Conservation (phyloP, 208 protist genomes). For the Zelonia costaricensis region DNA sequence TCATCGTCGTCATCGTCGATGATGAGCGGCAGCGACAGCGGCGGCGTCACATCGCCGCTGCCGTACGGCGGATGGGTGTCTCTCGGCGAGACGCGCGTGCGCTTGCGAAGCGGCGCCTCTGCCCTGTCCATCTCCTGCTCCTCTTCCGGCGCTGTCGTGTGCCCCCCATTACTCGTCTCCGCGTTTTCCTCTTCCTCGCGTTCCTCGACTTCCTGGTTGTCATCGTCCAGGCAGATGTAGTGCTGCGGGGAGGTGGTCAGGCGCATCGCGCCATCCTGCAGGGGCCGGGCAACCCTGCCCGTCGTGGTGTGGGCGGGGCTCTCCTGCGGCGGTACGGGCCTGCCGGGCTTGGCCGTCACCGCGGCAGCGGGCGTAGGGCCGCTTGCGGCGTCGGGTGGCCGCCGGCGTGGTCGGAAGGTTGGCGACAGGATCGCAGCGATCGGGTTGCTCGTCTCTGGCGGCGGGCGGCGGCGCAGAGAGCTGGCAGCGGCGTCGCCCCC, state of each 20-base stretch:
- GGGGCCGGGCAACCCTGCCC: constrained; percentile 7
- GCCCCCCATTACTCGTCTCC: too few species aligned
- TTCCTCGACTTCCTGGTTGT: constrained; percentile 14
- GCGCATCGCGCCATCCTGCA: constrained; percentile 3
- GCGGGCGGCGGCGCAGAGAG: constrained; percentile 1
- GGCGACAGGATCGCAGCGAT: constrained; percentile 60
- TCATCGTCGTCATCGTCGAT: constrained; percentile 19
- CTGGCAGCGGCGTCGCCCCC: too few species aligned
- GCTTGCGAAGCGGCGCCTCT: not conserved
- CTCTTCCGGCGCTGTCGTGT: too few species aligned
- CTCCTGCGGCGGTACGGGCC: constrained; percentile 7
- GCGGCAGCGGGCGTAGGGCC: not conserved
- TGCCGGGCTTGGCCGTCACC: not conserved
- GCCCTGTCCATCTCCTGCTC: too few species aligned
- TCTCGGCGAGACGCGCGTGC: not conserved
- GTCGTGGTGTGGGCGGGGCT: too few species aligned
- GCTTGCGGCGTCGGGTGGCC: constrained; percentile 9
- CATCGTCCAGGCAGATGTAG: constrained; percentile 24
- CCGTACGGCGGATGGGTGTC: too few species aligned
- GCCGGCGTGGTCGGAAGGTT: constrained; percentile 60
- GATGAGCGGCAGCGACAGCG: constrained; percentile 1
- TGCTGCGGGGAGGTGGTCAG: not conserved
- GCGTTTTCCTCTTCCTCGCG: constrained; percentile 7
- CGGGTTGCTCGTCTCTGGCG: constrained; percentile 19
- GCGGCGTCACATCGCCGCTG: not conserved